phyloP scores from a whole-genome alignment of 1,284 basidiomycete genomes.

The Coniferiporia sulphurascens region DNA sequence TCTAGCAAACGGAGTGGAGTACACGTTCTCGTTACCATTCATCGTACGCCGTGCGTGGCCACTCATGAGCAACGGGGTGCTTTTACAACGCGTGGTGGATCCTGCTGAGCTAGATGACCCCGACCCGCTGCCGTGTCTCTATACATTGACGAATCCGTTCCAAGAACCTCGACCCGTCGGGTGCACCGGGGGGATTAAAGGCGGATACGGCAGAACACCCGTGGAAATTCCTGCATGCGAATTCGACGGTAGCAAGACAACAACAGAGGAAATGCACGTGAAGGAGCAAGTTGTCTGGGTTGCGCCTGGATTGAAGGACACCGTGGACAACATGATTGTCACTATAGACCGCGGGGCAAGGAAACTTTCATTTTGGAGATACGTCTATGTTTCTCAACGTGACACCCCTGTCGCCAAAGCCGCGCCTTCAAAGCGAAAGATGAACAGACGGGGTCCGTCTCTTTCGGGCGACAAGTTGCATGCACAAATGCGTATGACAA shows the following conservation, averaged over 20 bases:
- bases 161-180: conserved; percentile 72
- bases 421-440: conserved; percentile 1
- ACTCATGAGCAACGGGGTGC: conserved; percentile 65
- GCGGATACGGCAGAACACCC: conserved; percentile 36
- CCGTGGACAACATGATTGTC: conserved; percentile 43
- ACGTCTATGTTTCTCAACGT: conserved; percentile 56
- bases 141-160: conserved; percentile 70
- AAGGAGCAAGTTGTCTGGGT: conserved; percentile 61
- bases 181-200: conserved; percentile 50
- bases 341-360: conserved; percentile 51
- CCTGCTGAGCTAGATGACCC: conserved; percentile 55
- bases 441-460: neutral
- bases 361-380: conserved; percentile 64
- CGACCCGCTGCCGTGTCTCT: conserved; percentile 67
- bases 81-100: conserved; percentile 75
- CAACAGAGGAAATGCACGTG: conserved; percentile 50
- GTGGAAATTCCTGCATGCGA: conserved; percentile 30
- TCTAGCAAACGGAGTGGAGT: conserved; percentile 68
- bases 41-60: conserved; percentile 77
- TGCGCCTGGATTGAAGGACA: conserved; percentile 32
- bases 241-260: conserved; percentile 31
- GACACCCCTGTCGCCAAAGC: conserved; percentile 37
- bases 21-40: conserved; percentile 80
- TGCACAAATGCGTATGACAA: neutral
- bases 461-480: conserved; percentile 1